Conservation (phyloP, 345 rosid genomes). For the Pugionium cornutum region DNA sequence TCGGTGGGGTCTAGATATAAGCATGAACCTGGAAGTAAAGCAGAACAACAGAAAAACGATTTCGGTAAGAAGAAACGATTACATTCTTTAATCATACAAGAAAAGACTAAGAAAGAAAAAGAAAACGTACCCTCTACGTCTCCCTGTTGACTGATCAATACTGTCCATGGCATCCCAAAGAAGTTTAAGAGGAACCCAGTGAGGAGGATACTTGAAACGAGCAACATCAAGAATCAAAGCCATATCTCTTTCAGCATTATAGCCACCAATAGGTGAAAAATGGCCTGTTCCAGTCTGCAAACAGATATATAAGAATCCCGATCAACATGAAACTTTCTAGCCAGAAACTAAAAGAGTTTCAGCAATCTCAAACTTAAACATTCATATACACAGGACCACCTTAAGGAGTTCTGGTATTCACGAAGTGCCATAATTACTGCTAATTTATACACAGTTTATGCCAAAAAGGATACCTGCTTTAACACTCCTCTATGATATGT, state of each 20-base stretch:
- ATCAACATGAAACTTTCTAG: conserved; percentile 7
- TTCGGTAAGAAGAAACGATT: background rate
- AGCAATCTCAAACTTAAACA: conserved; percentile 4
- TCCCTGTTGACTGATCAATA: conserved; percentile 65
- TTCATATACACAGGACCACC: conserved; percentile 1
- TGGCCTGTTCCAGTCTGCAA: conserved; percentile 91
- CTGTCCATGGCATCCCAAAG: conserved; percentile 95
- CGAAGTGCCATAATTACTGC: background rate
- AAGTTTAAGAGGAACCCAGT: conserved; percentile 89
- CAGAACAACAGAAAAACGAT: conserved; percentile 23
- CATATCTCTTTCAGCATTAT: conserved; percentile 88
- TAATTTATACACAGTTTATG: background rate
- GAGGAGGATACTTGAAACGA: conserved; percentile 97
- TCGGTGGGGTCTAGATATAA: conserved; percentile 69
- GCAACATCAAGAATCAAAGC: conserved; percentile 95
- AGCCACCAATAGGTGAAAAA: conserved; percentile 97
- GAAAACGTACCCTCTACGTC: conserved; percentile 68
- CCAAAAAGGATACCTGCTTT: conserved; percentile 59
- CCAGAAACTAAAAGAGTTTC: background rate
- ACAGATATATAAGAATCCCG: background rate
- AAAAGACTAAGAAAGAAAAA: background rate
- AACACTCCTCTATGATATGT: conserved; percentile 72
- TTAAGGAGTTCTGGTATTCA: background rate
- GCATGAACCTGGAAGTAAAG: conserved; percentile 70
- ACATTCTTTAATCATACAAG: background rate